Base-by-base conservation (phyloP, 371 early-diverging fungal species). In the Paraphysoderma sedebokerense region DNA sequence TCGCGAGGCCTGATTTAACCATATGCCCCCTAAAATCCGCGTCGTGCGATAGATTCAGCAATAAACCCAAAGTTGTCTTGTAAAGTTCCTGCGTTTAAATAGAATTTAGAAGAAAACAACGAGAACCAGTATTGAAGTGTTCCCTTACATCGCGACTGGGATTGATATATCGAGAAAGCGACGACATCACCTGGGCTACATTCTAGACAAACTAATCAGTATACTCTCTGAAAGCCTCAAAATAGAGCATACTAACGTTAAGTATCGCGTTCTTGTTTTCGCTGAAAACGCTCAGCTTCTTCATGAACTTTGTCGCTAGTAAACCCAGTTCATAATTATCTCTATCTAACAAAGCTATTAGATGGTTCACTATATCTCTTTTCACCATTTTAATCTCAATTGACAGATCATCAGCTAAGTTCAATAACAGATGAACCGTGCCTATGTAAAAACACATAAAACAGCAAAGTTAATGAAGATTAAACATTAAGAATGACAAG, bases 381-480 rank as follows among this genome's bases (percentile, higher is more conserved):
- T 66, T 66, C 22, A 68, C 52, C 67, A 71, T 68, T 35, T 68
- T 68, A 44, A 60, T 60, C 54, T 71, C 68, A 17, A 71, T 63
- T 27, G 42, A 56, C 4, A 59, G 41, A 40, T 68, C 67, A 17
- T 67, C 62, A 9, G 68, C 67, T 19, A 68, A 49, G 40, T 71
- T 68, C 24, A 71, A 41, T 1, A 71, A 53, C 6, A 71, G 48
- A 42, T 69, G 66, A 42, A 69, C 60, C 27, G 65, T 56, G n/a
- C n/a, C n/a, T n/a, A n/a, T n/a, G n/a, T n/a, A n/a, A 4, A 29
- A 11, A 13, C n/a, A n/a, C 35, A n/a, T 40, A 27, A 17, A 11
- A 27, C 13, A n/a, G 40, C 23, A 40, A n/a, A 40, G 40, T 20
- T 40, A 23, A 8, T 23, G 40, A 27, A 40, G 40, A n/a, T 23